Evolutionary conservation across 805 yeast species (phyloP).

Genomic region (Allodekkera sacchari): DNA sequence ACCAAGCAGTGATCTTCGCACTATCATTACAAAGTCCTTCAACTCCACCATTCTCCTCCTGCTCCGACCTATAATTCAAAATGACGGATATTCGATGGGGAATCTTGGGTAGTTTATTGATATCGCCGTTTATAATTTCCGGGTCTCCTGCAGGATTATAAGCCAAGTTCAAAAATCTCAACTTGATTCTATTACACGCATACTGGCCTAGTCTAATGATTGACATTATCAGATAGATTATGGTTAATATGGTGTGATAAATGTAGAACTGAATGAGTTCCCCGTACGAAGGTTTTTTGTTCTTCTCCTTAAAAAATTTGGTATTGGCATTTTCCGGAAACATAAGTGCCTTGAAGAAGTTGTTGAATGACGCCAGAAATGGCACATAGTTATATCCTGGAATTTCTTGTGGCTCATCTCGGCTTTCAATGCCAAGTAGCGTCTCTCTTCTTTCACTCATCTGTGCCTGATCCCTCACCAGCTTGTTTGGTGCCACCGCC

Average conservation of each 20-base stretch:
- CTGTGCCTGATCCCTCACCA: conserved; percentile 7
- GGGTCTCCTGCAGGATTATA: conserved; percentile 74
- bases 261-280: conserved; percentile 22
- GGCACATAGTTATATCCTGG: conserved; percentile 11
- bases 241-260: conserved; percentile 41
- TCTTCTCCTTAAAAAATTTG: conserved; percentile 3
- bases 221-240: conserved; percentile 49
- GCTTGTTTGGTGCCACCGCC: conserved; percentile 2
- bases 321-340: conserved; percentile 10
- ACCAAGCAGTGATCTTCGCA: conserved; percentile 79
- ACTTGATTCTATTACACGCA: conserved; percentile 40
- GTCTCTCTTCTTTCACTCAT: conserved; percentile 4
- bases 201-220: conserved; percentile 45
- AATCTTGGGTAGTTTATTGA: conserved; percentile 58
- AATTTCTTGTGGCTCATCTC: neutral
- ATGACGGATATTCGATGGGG: conserved; percentile 74
- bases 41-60: conserved; percentile 83
- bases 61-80: conserved; percentile 62
- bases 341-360: conserved; percentile 14
- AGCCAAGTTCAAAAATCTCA: conserved; percentile 52
- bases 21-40: conserved; percentile 73
- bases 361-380: conserved; percentile 11
- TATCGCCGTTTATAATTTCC: conserved; percentile 78
- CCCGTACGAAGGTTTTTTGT: conserved; percentile 1
- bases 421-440: neutral